Evolutionary conservation across 345 rosid species (phyloP).

Genomic region (Hypericum perforatum): DNA sequence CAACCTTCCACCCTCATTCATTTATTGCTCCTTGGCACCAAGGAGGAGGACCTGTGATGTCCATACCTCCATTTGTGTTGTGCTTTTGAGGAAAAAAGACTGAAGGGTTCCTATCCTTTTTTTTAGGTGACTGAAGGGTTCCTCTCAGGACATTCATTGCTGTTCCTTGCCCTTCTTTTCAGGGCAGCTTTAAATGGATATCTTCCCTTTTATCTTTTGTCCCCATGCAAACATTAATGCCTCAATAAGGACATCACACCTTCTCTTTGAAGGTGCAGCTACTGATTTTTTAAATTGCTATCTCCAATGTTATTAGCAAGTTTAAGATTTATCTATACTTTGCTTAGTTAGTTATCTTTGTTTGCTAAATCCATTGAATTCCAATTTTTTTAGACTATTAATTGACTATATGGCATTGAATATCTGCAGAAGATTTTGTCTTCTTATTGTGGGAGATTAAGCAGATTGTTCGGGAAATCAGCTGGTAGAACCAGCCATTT

Average conservation of each 20-base stretch:
- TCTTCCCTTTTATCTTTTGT: constrained; percentile 1
- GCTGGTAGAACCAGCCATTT: constrained; percentile 26
- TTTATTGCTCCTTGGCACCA: constrained; percentile 23
- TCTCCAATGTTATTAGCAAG: no score
- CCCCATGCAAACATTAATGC: constrained; percentile 24
- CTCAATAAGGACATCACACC: constrained; percentile 25
- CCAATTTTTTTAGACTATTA: constrained; percentile 12
- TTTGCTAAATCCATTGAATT: constrained; percentile 18
- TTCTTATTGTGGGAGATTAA: constrained; percentile 49
- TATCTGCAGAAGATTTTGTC: constrained; percentile 56
- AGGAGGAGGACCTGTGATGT: constrained; percentile 14
- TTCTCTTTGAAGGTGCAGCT: constrained; percentile 16
- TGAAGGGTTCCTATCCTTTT: no score
- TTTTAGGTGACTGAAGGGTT: constrained; percentile 10
- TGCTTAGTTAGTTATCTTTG: no score
- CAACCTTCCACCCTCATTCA: constrained; percentile 19
- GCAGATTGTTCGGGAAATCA: constrained; percentile 56
- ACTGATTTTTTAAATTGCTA: no score
- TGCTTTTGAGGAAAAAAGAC: constrained; percentile 21
- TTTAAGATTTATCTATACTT: no score
- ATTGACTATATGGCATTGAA: no score
- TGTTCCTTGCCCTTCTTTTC: constrained; percentile 24
- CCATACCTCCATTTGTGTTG: constrained; percentile 21
- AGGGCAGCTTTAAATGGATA: constrained; percentile 19
- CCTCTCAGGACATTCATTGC: constrained; percentile 31